phyloP scores from a whole-genome alignment of 2,329 filamentous ascomycete genomes.

The Alternaria conjuncta region DNA sequence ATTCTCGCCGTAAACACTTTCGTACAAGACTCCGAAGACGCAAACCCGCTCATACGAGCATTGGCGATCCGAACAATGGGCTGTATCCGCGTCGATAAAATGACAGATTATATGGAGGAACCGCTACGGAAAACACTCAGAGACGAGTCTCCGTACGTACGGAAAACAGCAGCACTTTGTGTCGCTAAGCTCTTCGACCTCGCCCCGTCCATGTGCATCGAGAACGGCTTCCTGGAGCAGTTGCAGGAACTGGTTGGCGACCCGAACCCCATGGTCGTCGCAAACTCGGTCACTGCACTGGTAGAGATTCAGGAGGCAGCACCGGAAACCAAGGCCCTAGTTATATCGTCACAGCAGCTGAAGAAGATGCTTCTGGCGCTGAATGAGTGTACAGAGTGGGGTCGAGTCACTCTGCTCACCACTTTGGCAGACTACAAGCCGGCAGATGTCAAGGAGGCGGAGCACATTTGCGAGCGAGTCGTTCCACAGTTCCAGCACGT shows the following conservation, averaged over 20 bases:
- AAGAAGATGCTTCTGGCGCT: constrained; percentile 97
- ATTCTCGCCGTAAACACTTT: constrained; percentile 99
- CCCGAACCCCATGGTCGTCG: constrained; percentile 98
- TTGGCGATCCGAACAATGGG: constrained; percentile 98
- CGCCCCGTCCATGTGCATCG: constrained; percentile 88
- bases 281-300: constrained; percentile 93
- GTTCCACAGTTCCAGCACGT: constrained; percentile 98
- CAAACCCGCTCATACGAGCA: constrained; percentile 92
- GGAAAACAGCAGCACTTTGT: constrained; percentile 97
- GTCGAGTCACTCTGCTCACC: constrained; percentile 88
- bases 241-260: constrained; percentile 96
- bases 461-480: constrained; percentile 97
- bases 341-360: constrained; percentile 80
- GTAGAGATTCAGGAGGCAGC: constrained; percentile 90
- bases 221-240: constrained; percentile 94
- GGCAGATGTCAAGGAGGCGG: constrained; percentile 89
- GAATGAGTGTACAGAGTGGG: constrained; percentile 99
- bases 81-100: constrained; percentile 97
- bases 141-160: constrained; percentile 97
- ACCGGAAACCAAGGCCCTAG: constrained; percentile 85
- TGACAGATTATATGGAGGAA: constrained; percentile 99
- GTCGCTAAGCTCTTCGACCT: constrained; percentile 98
- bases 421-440: constrained; percentile 89
- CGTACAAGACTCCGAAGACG: constrained; percentile 98
- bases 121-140: constrained; percentile 92